Evolutionary conservation across 805 yeast species (phyloP).

Genomic region (Candida sithepensis): DNA sequence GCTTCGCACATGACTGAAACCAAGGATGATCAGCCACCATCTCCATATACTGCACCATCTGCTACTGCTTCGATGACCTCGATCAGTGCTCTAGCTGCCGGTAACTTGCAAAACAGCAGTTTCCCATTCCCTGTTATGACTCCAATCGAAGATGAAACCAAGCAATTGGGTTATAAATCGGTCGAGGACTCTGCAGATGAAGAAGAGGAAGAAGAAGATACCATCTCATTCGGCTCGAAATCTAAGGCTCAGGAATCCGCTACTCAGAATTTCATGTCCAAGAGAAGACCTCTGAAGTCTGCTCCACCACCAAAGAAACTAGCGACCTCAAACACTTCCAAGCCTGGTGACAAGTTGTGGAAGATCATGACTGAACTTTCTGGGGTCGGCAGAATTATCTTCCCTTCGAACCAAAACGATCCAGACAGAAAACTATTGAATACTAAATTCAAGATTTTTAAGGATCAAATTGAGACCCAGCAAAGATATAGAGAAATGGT

Average conservation of each 20-base stretch:
- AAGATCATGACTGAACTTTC: conserved; percentile 79
- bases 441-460: conserved; percentile 79
- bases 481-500: conserved; percentile 70
- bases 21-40: conserved; percentile 35
- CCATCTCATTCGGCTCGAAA: conserved; percentile 60
- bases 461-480: conserved; percentile 84
- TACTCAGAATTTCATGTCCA: conserved; percentile 38
- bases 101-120: conserved; percentile 22
- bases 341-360: conserved; percentile 72
- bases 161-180: conserved; percentile 27
- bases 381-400: conserved; percentile 76
- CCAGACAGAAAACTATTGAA: conserved; percentile 69
- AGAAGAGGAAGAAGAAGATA: conserved; percentile 45
- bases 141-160: conserved; percentile 33
- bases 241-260: conserved; percentile 51
- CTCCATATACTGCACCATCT: conserved; percentile 77
- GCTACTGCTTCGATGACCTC: conserved; percentile 71
- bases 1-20: conserved; percentile 17
- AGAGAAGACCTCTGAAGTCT: conserved; percentile 7
- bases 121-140: conserved; percentile 50
- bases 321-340: conserved; percentile 12
- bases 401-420: conserved; percentile 54
- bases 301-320: not conserved
- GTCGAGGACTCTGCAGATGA: conserved; percentile 31
- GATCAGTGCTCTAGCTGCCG: conserved; percentile 45